phyloP scores from a whole-genome alignment of 768 basidiomycete species.

The Coprinellus micaceus region DNA sequence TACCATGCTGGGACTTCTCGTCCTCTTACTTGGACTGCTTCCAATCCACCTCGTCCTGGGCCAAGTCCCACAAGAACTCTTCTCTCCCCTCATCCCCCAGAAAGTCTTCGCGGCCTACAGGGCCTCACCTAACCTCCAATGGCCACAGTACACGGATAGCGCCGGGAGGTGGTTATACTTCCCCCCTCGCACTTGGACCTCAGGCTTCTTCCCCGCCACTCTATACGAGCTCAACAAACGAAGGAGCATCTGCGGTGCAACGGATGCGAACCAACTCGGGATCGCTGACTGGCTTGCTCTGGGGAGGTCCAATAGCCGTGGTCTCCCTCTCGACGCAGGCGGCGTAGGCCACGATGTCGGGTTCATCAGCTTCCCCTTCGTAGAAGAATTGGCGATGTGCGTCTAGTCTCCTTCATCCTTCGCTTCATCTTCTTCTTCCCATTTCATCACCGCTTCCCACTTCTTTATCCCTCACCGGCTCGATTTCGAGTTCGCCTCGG shows the following conservation, averaged over 20 bases:
- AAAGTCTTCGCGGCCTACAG: slow-evolving; percentile 59
- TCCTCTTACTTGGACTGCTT: slow-evolving; percentile 1
- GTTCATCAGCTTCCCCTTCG: slow-evolving; percentile 67
- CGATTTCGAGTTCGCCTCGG: too few relatives aligned
- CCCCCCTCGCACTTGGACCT: slow-evolving; percentile 58
- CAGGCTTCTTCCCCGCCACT: slow-evolving; percentile 63
- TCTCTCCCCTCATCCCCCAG: slow-evolving; percentile 52
- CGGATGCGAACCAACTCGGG: slow-evolving; percentile 32
- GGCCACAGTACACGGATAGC: slow-evolving; percentile 60
- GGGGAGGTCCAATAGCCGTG: slow-evolving; percentile 48
- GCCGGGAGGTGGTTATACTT: slow-evolving; percentile 53
- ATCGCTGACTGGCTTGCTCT: slow-evolving; percentile 55
- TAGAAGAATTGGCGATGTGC: slow-evolving; percentile 57
- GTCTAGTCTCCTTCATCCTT: slow-evolving; percentile 19
- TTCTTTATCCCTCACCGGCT: too few relatives aligned
- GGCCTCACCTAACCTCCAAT: slow-evolving; percentile 39
- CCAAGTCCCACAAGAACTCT: slow-evolving; percentile 45
- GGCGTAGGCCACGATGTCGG: slow-evolving; percentile 66
- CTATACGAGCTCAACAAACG: slow-evolving; percentile 59
- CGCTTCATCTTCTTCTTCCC: background rate
- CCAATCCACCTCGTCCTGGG: slow-evolving; percentile 9
- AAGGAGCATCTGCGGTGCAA: slow-evolving; percentile 42
- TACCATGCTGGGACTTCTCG: slow-evolving; percentile 6
- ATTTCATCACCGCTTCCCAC: background rate
- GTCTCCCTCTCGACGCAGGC: slow-evolving; percentile 47